Evolutionary conservation across 805 yeast genomes (phyloP), one percentile per base, ranked within the genome.

Genomic region (Saccharomycopsis lassenensis): DNA sequence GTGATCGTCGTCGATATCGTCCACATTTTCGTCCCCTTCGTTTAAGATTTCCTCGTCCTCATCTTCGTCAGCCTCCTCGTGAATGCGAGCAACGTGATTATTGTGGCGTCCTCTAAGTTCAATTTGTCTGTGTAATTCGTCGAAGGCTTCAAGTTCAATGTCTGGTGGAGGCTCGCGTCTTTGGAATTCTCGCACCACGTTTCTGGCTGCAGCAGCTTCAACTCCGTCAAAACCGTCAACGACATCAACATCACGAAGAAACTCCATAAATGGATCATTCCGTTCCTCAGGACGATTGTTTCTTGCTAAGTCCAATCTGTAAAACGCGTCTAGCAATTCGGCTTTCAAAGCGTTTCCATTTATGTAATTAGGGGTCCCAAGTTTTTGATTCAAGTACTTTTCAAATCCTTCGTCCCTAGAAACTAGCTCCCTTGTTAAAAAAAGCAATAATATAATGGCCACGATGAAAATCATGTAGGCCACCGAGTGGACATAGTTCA

Each of bases 401-500:
- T 61, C 54, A 52, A 77, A 78, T 0, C 84, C 85, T 32, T 75
- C 74, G 52, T 81, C 93, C 37, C 74, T 60, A 1, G 72, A 70
- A 11, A 80, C 78, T 73, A 80, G 74, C 46, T 79, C 86, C 50
- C 77, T 80, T 43, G 69, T 74, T 16, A 75, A 59, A 49, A 71
- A 69, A 5, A 74, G 39, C 4, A 72, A 66, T 12, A 70, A 43
- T 39, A 62, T 65, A 18, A 67, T 52, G 3, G 65, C 38, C 2
- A 67, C 53, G 15, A 65, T 56, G 19, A 63, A 49, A 1, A 64
- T 7, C 3, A 74, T 54, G 39, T 65, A 65, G 10, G 48, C 16
- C 1, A 52, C 12, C 1, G 65, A 51, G 25, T 29, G 40, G 16
- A 26, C 20, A 35, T 16, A 34, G 15, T 39, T 35, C 11, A 33